These are phyloP conservation scores for Dendrothele bispora DNA, from an alignment of 768 basidiomycete genomes.

Conservation along the genomic window DNA sequence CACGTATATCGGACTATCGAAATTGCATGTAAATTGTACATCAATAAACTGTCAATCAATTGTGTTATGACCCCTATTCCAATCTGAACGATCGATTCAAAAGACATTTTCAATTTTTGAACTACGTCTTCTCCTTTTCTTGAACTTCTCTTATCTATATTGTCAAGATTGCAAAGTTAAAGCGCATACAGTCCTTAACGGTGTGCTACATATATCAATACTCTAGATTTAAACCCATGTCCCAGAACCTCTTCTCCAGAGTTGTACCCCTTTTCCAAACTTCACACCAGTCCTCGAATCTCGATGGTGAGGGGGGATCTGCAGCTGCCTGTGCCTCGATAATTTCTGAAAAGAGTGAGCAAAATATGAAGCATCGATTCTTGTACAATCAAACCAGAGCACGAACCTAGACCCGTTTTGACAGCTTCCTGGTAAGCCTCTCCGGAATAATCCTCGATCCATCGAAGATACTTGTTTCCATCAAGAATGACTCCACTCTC, in stretches of 20 bases:
- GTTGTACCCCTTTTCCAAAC: conserved; percentile 77
- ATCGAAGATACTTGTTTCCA: conserved; percentile 72
- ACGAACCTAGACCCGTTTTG: conserved; percentile 67
- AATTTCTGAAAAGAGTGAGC: conserved; percentile 43
- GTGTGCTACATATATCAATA: too few species aligned
- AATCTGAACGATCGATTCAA: too few species aligned
- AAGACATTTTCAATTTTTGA: too few species aligned
- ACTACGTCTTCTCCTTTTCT: too few species aligned
- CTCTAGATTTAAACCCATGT: conserved; percentile 45
- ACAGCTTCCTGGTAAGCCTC: conserved; percentile 73
- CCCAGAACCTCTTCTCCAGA: conserved; percentile 89
- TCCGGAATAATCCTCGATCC: conserved; percentile 83
- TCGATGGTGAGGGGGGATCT: conserved; percentile 61
- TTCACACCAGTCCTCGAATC: conserved; percentile 62
- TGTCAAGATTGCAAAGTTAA: too few species aligned
- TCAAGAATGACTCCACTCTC: conserved; percentile 58
- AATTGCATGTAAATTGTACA: too few species aligned
- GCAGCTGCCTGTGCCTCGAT: conserved; percentile 66
- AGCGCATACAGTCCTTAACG: too few species aligned
- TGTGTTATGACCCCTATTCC: too few species aligned
- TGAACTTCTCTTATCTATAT: too few species aligned
- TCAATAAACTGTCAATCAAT: too few species aligned
- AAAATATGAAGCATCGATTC: conserved; percentile 2
- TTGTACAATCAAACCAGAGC: background rate
- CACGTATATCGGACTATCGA: too few species aligned